phyloP scores from a whole-genome alignment of 208 protist species.

The Acanthamoeba lenticulata region DNA sequence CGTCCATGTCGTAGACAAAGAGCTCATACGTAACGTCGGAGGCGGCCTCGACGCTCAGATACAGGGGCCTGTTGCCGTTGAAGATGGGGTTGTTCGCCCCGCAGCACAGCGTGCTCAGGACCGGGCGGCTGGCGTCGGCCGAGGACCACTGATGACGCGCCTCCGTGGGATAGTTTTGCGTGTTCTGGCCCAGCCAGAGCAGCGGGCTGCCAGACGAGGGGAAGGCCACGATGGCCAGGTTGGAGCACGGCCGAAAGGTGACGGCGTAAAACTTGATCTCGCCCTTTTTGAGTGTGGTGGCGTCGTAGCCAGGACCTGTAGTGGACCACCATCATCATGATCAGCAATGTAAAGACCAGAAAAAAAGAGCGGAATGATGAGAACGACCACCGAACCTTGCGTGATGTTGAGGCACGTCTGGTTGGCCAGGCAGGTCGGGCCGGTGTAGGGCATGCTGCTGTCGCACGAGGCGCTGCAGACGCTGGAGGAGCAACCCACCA shows the following conservation, averaged over 20 bases:
- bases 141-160: not conserved
- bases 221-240: not conserved
- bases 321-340: not conserved
- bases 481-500: not conserved
- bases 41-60: not conserved
- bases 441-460: not conserved
- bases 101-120: not conserved
- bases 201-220: not conserved
- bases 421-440: not conserved
- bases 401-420: constrained; percentile 13
- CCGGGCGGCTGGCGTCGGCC: not conserved
- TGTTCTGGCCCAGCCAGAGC: not conserved
- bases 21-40: not conserved
- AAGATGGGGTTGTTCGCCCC: not conserved
- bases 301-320: not conserved
- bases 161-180: not conserved
- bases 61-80: not conserved
- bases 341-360: not conserved
- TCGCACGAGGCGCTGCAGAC: not conserved
- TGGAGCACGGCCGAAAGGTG: not conserved
- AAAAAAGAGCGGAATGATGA: not conserved
- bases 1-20: constrained; percentile 15
- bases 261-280: not conserved
- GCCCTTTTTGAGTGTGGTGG: not conserved
- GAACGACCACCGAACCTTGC: not conserved